phyloP scores from a whole-genome alignment of 2,329 filamentous ascomycete species.

The Aureobasidium musti region DNA sequence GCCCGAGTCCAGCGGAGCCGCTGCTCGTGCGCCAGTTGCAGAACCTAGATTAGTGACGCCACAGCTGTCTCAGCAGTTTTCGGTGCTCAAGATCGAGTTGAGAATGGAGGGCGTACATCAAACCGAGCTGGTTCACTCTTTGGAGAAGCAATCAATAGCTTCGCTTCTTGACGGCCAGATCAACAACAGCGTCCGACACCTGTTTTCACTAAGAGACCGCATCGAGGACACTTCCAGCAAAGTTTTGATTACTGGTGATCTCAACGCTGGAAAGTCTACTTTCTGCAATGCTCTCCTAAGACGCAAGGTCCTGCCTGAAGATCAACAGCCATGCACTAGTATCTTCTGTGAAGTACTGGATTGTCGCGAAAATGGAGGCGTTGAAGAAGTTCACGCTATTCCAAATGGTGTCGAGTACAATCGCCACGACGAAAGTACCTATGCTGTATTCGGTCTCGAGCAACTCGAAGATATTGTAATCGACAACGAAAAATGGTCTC shows the following conservation, averaged over 20 bases:
- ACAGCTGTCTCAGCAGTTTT: conserved; percentile 94
- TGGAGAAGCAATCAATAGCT: conserved; percentile 90
- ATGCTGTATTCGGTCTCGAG: conserved; percentile 76
- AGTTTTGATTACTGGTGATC: conserved; percentile 89
- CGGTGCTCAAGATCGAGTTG: conserved; percentile 88
- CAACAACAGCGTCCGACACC: conserved; percentile 86
- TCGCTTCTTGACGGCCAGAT: conserved; percentile 92
- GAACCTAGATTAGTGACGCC: conserved; percentile 87
- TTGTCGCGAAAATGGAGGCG: conserved; percentile 80
- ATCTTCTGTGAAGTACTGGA: conserved; percentile 98
- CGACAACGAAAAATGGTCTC: conserved; percentile 83
- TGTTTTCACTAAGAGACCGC: conserved; percentile 80
- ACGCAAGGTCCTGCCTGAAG: conserved; percentile 89
- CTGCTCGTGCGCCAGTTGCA: conserved; percentile 62
- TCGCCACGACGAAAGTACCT: conserved; percentile 89
- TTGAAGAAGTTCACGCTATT: conserved; percentile 95
- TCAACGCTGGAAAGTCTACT: conserved; percentile 97
- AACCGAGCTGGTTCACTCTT: conserved; percentile 85
- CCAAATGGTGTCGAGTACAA: conserved; percentile 79
- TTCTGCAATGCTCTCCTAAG: conserved; percentile 97
- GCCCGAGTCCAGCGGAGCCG: conserved; percentile 68
- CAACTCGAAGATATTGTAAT: conserved; percentile 87
- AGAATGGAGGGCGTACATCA: conserved; percentile 87
- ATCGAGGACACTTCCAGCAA: conserved; percentile 98
- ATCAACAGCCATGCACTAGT: conserved; percentile 96